phyloP scores from a whole-genome alignment of 352 stramenopile genomes.

The Pythium vanterpoolii region DNA sequence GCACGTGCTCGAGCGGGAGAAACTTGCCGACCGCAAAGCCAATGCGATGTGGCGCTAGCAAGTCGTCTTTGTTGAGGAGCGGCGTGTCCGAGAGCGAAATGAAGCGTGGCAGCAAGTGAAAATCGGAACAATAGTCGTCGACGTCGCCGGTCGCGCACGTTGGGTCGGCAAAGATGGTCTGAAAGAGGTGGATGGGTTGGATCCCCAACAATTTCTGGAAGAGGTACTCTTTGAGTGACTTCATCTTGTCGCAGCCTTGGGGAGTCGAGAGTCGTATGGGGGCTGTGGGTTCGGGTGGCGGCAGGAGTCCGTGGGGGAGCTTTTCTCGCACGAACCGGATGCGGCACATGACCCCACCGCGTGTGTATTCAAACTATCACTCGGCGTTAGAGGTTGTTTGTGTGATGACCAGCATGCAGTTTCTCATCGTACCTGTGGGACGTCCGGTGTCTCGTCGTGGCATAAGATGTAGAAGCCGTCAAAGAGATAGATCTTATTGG shows the following conservation, averaged over 20 bases:
- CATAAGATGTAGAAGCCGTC: conserved; percentile 86
- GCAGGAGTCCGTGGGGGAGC: conserved; percentile 47
- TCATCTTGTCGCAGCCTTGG: conserved; percentile 52
- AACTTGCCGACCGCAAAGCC: conserved; percentile 71
- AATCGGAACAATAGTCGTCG: conserved; percentile 65
- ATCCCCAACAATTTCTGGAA: conserved; percentile 78
- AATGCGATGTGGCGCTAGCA: conserved; percentile 70
- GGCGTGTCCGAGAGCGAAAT: conserved; percentile 63
- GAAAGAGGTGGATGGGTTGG: conserved; percentile 65
- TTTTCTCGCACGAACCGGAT: conserved; percentile 65
- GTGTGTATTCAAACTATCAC: conserved; percentile 78
- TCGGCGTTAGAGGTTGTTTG: neutral
- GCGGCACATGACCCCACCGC: conserved; percentile 74
- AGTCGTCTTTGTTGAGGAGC: conserved; percentile 57
- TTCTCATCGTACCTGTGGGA: conserved; percentile 43
- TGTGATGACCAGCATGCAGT: neutral
- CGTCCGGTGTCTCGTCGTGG: conserved; percentile 46
- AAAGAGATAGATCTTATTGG: conserved; percentile 68
- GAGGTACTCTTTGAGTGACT: conserved; percentile 68
- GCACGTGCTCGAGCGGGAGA: conserved; percentile 56
- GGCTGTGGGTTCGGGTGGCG: neutral
- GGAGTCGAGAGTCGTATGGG: conserved; percentile 9
- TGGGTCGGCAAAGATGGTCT: conserved; percentile 54
- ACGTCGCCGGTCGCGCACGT: conserved; percentile 47
- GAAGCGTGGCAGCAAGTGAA: conserved; percentile 82